phyloP scores from a whole-genome alignment of 2,329 filamentous ascomycete species.

The Cordyceps farinosa region DNA sequence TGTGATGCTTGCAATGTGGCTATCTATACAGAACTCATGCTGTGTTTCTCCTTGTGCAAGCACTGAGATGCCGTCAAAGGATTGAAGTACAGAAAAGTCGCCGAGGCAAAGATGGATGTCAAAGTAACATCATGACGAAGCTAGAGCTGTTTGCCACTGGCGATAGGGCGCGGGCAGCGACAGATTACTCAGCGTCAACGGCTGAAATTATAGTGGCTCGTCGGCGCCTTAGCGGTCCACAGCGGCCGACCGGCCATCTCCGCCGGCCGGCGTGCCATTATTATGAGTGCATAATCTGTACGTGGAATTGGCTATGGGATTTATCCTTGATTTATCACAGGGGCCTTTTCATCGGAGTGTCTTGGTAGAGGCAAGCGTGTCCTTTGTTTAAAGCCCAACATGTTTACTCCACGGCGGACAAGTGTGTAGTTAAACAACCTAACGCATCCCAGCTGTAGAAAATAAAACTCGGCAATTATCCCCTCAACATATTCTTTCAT shows the following conservation, averaged over 20 bases:
- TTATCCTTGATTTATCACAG: no score
- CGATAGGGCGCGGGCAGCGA: constrained; percentile 4
- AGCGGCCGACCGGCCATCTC: neutral
- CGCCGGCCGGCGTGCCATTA: neutral
- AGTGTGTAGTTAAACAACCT: no score
- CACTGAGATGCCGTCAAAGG: neutral
- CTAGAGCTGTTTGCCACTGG: constrained; percentile 6
- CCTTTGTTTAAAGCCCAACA: no score
- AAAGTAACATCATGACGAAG: neutral
- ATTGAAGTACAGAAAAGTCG: neutral
- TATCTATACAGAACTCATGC: neutral
- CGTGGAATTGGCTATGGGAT: no score
- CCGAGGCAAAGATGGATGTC: neutral
- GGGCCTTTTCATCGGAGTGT: no score
- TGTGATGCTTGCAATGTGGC: neutral
- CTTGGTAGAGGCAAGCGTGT: no score
- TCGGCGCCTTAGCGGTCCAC: neutral
- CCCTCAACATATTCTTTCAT: no score
- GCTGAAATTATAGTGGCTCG: neutral
- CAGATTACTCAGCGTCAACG: constrained; percentile 8
- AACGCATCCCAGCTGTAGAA: no score
- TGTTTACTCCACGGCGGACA: no score
- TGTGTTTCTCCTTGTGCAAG: neutral
- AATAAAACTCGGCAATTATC: no score
- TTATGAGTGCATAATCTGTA: no score